phyloP scores from a whole-genome alignment of 2,329 filamentous ascomycete species.

The Aureobasidium sp. region DNA sequence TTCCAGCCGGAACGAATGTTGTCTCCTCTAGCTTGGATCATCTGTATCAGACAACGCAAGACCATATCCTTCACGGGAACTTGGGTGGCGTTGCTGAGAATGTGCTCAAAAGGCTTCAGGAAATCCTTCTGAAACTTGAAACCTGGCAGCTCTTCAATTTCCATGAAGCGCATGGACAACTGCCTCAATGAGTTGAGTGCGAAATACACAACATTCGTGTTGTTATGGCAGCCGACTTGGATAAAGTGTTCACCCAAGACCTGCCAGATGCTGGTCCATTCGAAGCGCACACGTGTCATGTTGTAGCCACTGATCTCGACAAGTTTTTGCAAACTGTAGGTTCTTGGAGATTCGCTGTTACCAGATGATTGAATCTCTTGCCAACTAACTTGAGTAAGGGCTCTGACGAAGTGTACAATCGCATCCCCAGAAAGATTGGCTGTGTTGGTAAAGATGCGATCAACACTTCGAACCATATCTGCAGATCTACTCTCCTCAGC shows the following conservation, averaged over 20 bases:
- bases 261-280: constrained; percentile 97
- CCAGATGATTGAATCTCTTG: constrained; percentile 98
- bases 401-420: constrained; percentile 89
- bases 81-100: constrained; percentile 86
- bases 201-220: constrained; percentile 96
- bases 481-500: constrained; percentile 88
- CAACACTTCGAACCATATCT: constrained; percentile 85
- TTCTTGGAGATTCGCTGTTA: constrained; percentile 88
- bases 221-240: constrained; percentile 90
- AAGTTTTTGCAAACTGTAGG: constrained; percentile 94
- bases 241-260: constrained; percentile 99
- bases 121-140: constrained; percentile 99
- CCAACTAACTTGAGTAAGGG: constrained; percentile 94
- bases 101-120: constrained; percentile 94
- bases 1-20: constrained; percentile 98
- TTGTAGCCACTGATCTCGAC: constrained; percentile 99
- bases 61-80: constrained; percentile 97
- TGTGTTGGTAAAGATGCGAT: constrained; percentile 94
- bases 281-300: constrained; percentile 96
- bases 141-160: constrained; percentile 92
- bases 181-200: constrained; percentile 92
- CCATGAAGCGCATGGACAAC: constrained; percentile 97
- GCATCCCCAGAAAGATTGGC: constrained; percentile 88
- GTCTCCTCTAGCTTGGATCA: constrained; percentile 94
- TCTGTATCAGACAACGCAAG: constrained; percentile 89